These are phyloP conservation scores for Nigrospora oryzae DNA, from an alignment of 2,329 filamentous ascomycete species.

Conservation along the genomic window DNA sequence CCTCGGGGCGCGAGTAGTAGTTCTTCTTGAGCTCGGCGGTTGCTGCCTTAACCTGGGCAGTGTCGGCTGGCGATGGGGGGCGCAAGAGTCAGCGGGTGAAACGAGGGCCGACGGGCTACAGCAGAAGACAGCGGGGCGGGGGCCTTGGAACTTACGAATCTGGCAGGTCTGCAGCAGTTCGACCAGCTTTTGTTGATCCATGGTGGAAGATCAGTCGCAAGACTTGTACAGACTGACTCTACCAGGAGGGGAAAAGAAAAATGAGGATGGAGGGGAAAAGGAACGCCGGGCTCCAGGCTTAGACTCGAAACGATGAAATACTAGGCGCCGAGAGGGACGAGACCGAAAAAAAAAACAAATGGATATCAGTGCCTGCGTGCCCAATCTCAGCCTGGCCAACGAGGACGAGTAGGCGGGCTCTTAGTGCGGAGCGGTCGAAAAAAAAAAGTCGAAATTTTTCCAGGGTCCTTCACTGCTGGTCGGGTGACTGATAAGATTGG, in stretches of 20 bases:
- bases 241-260: conserved; percentile 1
- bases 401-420: neutral
- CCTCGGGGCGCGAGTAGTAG: conserved; percentile 81
- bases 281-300: neutral
- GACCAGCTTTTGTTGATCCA: conserved; percentile 79
- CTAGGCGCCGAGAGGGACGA: neutral
- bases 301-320: neutral
- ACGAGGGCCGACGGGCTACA: neutral
- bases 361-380: conserved; percentile 1
- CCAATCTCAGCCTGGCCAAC: conserved; percentile 4
- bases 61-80: conserved; percentile 57
- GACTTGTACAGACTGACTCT: neutral
- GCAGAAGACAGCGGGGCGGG: neutral
- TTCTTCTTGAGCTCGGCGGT: conserved; percentile 87
- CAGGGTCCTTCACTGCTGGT: neutral
- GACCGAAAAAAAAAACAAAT: neutral
- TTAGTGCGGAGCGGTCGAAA: conserved; percentile 1
- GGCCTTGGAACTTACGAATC: conserved; percentile 54
- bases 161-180: conserved; percentile 81
- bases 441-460: neutral
- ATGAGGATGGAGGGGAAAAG: neutral
- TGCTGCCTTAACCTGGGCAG: conserved; percentile 79
- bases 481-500: conserved; percentile 1
- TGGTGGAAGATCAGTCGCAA: conserved; percentile 24
- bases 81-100: neutral